Evolutionary conservation across 177 flowering plant genomes (phyloP), one percentile per base, ranked within the genome.

Genomic region (Telopea speciosissima): DNA sequence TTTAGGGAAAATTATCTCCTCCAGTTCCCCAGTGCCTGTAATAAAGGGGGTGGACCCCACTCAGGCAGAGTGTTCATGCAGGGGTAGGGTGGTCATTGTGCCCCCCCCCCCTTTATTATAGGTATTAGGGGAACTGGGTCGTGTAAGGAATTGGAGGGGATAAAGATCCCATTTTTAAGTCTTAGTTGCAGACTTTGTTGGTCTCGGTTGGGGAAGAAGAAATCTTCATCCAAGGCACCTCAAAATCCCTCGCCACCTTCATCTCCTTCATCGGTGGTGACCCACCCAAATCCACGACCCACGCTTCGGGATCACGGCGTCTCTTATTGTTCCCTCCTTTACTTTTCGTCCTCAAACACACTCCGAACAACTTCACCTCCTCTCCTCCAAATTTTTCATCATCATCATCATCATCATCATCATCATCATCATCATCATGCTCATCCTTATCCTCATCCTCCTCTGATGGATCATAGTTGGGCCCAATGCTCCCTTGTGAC

Each of bases 331-430:
- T 36, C 40, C 40, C 40, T 36, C 40, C 8, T 36, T 6, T 8
- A 52, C 72, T 84, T 63, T 81, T 16, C 0, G 54, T 49, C 19
- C 19, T 88, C 85, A 90, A 24, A 89, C 85, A 80, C 42, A 89
- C 97, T 45, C 97, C 97, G 72, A 90, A 90, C 79, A 90, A 78
- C 75, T 89, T 90, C 83, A 87, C 70, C 45, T 81, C 82, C 45
- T 70, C 75, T 72, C 79, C 1, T 68, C 40, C 9, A 3, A 36
- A 4, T 36, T 36, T 74, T 3, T 36, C 45, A 12, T 59, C 79
- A 0, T 70, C 81, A 14, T 76, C 75, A 24, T 73, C 76, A 12
- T 31, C 75, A 21, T 21, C 67, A 3, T 42, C 67, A 17, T n/a
- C 70, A n/a, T 36, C 45, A 12, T 59, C 79, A 0, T 70, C 81